phyloP scores from a whole-genome alignment of 352 stramenopile genomes.

The Phytophthora syringae region DNA sequence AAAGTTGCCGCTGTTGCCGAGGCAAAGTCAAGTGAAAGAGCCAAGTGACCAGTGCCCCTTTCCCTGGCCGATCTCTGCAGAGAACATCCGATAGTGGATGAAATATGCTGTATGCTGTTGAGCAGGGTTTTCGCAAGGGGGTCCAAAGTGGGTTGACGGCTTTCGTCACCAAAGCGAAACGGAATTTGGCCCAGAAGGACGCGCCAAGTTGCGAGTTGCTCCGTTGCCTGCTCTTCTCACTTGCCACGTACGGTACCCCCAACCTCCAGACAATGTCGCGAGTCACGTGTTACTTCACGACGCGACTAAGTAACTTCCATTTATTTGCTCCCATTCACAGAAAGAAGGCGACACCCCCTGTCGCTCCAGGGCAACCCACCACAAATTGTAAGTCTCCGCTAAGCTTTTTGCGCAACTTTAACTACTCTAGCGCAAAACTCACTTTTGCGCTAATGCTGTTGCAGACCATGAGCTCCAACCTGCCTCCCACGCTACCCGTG shows the following conservation, averaged over 20 bases:
- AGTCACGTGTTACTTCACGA: too few relatives aligned
- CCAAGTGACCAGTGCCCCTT: slow-evolving; percentile 12
- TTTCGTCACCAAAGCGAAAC: slow-evolving; percentile 35
- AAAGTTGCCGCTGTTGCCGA: too few relatives aligned
- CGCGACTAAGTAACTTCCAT: too few relatives aligned
- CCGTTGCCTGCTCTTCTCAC: slow-evolving; percentile 11
- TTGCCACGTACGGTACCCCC: too few relatives aligned
- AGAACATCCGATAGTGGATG: slow-evolving; percentile 21
- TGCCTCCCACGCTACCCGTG: slow-evolving; percentile 72
- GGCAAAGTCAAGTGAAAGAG: too few relatives aligned
- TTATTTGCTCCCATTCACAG: background rate
- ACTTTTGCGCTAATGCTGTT: slow-evolving; percentile 1
- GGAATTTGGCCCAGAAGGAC: slow-evolving; percentile 36
- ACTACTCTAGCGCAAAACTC: background rate
- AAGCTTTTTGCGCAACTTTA: background rate
- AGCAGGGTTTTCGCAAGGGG: slow-evolving; percentile 1
- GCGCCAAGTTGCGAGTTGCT: slow-evolving; percentile 8
- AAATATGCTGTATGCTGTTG: slow-evolving; percentile 9
- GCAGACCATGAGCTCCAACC: slow-evolving; percentile 46
- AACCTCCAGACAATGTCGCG: too few relatives aligned
- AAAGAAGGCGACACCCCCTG: slow-evolving; percentile 14
- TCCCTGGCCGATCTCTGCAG: slow-evolving; percentile 27
- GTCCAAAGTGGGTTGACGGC: slow-evolving; percentile 35
- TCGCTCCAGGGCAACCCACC: slow-evolving; percentile 19
- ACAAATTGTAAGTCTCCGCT: background rate